These are phyloP conservation scores for Conringia planisiliqua DNA, from an alignment of 345 rosid genomes.

Conservation along the genomic window DNA sequence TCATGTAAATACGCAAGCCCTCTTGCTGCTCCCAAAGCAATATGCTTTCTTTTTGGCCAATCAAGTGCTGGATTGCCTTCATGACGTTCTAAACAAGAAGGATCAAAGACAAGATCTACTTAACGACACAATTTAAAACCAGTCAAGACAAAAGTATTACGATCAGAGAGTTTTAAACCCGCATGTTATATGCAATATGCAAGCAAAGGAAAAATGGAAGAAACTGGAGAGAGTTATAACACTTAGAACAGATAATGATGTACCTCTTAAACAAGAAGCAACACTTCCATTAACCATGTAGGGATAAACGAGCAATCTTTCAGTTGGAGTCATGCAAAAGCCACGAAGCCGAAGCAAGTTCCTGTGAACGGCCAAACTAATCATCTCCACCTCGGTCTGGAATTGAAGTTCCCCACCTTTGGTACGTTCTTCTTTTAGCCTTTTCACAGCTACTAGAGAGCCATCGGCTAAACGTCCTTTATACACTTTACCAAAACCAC, in stretches of 20 bases:
- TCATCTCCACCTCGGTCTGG: slow-evolving; percentile 93
- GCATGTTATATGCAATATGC: not conserved
- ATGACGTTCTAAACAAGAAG: slow-evolving; percentile 47
- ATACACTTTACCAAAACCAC: slow-evolving; percentile 91
- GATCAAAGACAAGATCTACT: not conserved
- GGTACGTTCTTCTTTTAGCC: slow-evolving; percentile 86
- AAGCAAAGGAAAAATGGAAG: not conserved
- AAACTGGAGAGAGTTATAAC: not conserved
- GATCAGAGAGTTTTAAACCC: not conserved
- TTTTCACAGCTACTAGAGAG: slow-evolving; percentile 73
- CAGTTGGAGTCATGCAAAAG: slow-evolving; percentile 96
- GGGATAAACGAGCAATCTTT: slow-evolving; percentile 86
- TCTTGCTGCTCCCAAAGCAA: slow-evolving; percentile 83
- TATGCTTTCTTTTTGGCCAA: slow-evolving; percentile 70
- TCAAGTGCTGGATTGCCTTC: slow-evolving; percentile 51
- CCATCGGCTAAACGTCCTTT: slow-evolving; percentile 85
- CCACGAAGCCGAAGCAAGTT: slow-evolving; percentile 83
- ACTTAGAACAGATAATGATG: not conserved
- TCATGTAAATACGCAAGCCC: slow-evolving; percentile 93
- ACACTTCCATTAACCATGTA: slow-evolving; percentile 92
- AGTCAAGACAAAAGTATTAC: not conserved
- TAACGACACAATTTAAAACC: not conserved
- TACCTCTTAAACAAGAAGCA: slow-evolving; percentile 94
- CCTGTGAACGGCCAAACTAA: slow-evolving; percentile 93
- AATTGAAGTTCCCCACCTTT: slow-evolving; percentile 87